A percentile compares a stretch with the other conserved stretches of the same genome.
Conservation (phyloP, 2,329 filamentous ascomycete genomes). For the Chrysoporthe puriensis region DNA sequence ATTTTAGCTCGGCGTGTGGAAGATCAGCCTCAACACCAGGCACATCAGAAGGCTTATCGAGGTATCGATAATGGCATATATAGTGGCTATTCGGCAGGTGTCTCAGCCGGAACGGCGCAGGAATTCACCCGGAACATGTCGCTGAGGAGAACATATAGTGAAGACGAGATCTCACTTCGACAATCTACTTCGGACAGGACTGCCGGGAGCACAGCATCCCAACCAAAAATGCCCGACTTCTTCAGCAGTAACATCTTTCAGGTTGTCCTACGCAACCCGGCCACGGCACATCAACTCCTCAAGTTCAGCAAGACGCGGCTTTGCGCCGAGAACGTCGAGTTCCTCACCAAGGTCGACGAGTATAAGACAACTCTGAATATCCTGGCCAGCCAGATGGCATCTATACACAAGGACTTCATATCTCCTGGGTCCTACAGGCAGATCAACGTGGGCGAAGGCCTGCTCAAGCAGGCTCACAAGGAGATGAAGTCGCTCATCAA, state of each 20-base stretch:
- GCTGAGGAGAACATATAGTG: conserved; percentile 18
- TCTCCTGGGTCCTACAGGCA: conserved; percentile 27
- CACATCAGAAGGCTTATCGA: conserved; percentile 8
- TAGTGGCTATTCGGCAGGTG: conserved; percentile 8
- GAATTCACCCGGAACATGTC: background rate
- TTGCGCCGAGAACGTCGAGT: conserved; percentile 50
- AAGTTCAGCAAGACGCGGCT: conserved; percentile 45
- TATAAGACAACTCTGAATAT: conserved; percentile 48
- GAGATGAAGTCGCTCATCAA: conserved; percentile 37
- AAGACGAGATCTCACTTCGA: conserved; percentile 20
- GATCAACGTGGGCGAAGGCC: conserved; percentile 36
- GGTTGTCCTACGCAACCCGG: conserved; percentile 46
- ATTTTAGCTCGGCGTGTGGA: background rate
- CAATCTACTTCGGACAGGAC: conserved; percentile 19
- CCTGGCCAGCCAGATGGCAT: conserved; percentile 43
- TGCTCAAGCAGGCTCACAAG: conserved; percentile 37
- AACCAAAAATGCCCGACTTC: conserved; percentile 42
- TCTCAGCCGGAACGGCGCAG: conserved; percentile 3
- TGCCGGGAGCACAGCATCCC: conserved; percentile 21
- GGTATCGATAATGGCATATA: conserved; percentile 20
- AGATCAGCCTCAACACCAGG: background rate
- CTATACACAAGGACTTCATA: conserved; percentile 39
- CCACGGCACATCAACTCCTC: conserved; percentile 46
- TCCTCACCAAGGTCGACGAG: conserved; percentile 51
- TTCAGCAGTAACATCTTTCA: conserved; percentile 47